Conservation (phyloP, 1,284 basidiomycete species). For the Termitomyces sp. region DNA sequence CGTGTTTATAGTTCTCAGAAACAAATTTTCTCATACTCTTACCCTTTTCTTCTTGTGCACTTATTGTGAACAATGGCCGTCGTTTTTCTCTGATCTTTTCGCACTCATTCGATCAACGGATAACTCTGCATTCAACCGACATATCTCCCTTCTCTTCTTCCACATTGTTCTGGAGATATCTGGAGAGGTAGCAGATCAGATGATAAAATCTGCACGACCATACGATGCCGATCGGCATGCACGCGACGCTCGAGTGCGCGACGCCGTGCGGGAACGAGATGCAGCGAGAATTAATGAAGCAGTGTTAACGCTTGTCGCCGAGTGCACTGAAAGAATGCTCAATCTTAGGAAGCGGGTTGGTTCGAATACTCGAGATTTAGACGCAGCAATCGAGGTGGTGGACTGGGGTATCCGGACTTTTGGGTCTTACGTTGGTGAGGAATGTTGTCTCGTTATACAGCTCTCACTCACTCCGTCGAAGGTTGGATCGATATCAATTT, state of each 20-base stretch:
- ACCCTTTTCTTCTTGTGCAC: slow-evolving; percentile 91
- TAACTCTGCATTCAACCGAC: slow-evolving; percentile 64
- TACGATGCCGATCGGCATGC: slow-evolving; percentile 67
- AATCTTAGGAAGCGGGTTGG: slow-evolving; percentile 46
- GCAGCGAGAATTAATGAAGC: slow-evolving; percentile 86
- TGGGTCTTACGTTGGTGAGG: slow-evolving; percentile 91
- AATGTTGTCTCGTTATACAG: background rate
- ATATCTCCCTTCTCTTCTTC: slow-evolving; percentile 82
- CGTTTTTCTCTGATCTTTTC: slow-evolving; percentile 79
- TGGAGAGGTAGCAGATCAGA: slow-evolving; percentile 87
- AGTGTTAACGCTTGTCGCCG: slow-evolving; percentile 78
- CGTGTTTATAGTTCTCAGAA: slow-evolving; percentile 67
- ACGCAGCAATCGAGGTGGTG: slow-evolving; percentile 72
- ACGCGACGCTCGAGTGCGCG: slow-evolving; percentile 80
- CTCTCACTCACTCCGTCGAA: slow-evolving; percentile 26
- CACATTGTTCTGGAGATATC: slow-evolving; percentile 88
- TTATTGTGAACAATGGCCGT: slow-evolving; percentile 80
- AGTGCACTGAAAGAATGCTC: slow-evolving; percentile 61
- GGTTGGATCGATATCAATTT: slow-evolving; percentile 99
- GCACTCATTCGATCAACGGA: slow-evolving; percentile 62
- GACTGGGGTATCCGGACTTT: slow-evolving; percentile 90
- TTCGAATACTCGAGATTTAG: slow-evolving; percentile 43
- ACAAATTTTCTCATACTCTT: slow-evolving; percentile 98
- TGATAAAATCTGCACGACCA: slow-evolving; percentile 78
- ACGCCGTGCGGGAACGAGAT: slow-evolving; percentile 87